Evolutionary conservation across 1,284 basidiomycete species (phyloP), one percentile per base, ranked within the genome.

Genomic region (Pisolithus thermaeus): DNA sequence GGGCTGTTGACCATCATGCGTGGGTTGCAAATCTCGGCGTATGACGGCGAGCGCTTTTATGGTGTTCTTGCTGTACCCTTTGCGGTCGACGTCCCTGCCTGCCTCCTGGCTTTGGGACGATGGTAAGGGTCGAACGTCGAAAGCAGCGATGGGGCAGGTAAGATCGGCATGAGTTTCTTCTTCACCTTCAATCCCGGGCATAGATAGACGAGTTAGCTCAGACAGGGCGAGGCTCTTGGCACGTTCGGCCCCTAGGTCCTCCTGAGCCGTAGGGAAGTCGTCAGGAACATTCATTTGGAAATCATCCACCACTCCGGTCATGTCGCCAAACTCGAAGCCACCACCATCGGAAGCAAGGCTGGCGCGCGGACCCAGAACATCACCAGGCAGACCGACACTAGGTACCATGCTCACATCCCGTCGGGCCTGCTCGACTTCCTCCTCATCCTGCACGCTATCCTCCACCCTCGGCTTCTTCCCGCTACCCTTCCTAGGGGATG

Each of bases 21-120:
- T 79, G 11, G 81, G 81, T 53, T 84, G 79, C 43, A 97, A 69
- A 63, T 94, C 90, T 57, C 78, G 78, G 49, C 91, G 79, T 53
- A 97, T 76, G 53, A 98, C 74, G n/a, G 80, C 76, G 51, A 97
- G 74, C 0, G 95, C 95, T 69, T 92, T 94, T 41, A 91, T 78
- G 0, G 95, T 97, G 62, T 93, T 95, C 73, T 86, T 89, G 69
- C 89, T 92, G 67, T 90, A 88, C 7, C 90, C 87, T 59, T 84
- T 84, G 40, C 81, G 78, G 52, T 86, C 80, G 35, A 73, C 72
- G 18, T 76, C 76, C 36, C 54, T 58, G 32, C 62, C 73, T 35
- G 69, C 64, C 39, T 61, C 67, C 56, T 76, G 72, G 46, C 68
- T 67, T 60, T 80, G 79, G 18, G 73, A 77, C 18, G 65, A 62